phyloP scores from a whole-genome alignment of 768 basidiomycete species.

The Boletus edulis region DNA sequence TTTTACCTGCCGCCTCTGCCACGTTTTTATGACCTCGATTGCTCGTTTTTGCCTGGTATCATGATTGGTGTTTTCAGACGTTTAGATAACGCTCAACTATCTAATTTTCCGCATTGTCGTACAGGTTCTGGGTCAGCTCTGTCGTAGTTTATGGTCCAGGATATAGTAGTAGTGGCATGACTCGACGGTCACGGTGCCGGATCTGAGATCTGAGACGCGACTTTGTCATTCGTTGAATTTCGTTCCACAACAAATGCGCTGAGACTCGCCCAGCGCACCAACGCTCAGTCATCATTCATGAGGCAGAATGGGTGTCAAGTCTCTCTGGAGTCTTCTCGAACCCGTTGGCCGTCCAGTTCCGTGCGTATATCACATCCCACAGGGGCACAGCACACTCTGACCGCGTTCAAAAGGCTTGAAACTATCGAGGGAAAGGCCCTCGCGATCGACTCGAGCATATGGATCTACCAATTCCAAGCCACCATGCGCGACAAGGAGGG shows the following conservation, averaged over 20 bases:
- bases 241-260: background rate
- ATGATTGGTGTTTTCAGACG: conserved; percentile 18
- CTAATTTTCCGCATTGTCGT: conserved; percentile 20
- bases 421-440: conserved; percentile 92
- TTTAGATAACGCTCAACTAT: conserved; percentile 13
- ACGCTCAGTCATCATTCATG: background rate
- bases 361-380: conserved; percentile 43
- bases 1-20: background rate
- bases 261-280: background rate
- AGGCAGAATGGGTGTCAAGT: conserved; percentile 87
- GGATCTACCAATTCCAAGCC: conserved; percentile 99
- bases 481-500: conserved; percentile 99
- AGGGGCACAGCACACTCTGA: background rate
- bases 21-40: conserved; percentile 11
- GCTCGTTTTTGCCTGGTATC: conserved; percentile 15
- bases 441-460: conserved; percentile 98
- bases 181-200: too few species aligned
- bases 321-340: conserved; percentile 86
- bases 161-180: too few species aligned
- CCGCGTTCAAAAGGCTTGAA: conserved; percentile 63
- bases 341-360: conserved; percentile 95
- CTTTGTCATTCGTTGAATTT: conserved; percentile 8
- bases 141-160: conserved; percentile 6
- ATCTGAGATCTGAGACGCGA: conserved; percentile 3
- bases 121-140: background rate